Base-by-base conservation (phyloP, 345 rosid genomes). In the Aquilaria sinensis region DNA sequence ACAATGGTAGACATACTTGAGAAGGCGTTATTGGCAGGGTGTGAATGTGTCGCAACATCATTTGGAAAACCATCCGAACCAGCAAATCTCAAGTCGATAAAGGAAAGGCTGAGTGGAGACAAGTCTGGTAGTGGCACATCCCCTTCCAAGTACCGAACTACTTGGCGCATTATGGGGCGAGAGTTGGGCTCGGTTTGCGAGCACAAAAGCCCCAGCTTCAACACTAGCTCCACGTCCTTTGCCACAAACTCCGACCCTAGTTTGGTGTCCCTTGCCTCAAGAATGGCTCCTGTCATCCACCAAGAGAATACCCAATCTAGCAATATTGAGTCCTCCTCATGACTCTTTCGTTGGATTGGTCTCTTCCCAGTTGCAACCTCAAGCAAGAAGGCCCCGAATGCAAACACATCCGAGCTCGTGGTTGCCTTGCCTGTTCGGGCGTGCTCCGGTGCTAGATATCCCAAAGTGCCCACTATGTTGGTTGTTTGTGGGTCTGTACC, bases 111-210 rank as follows among this genome's bases (percentile, higher is more conserved):
- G 56, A 82, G 62, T 0, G 73, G 68, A 30, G 83, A 61, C 13
- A 81, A 34, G 0, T 75, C 85, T 23, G 23, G 23, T 23, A 0
- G 23, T 23, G 23, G 23, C 23, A 23, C 23, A 23, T 23, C 23
- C 23, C 81, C 57, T 32, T 79, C 75, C 47, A 87, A 73, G 63
- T 64, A 75, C 32, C 72, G 86, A 47, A 82, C 53, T 58, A 79
- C 79, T 45, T 81, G 83, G 60, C 85, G 80, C 90, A 85, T 87
- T 46, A 69, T 79, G 12, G 87, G 90, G 64, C 90, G 82, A 6
- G 65, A 67, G 2, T 58, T 61, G 31, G 95, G 83, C 1, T 75
- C 67, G 0, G 78, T 65, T 23, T 81, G 79, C 1, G 88, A 80
- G 67, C 95, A 87, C 51, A 77, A 12, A 73, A 87, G 57, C 8